Conservation (phyloP, 768 basidiomycete species). For the Inosperma sp. region DNA sequence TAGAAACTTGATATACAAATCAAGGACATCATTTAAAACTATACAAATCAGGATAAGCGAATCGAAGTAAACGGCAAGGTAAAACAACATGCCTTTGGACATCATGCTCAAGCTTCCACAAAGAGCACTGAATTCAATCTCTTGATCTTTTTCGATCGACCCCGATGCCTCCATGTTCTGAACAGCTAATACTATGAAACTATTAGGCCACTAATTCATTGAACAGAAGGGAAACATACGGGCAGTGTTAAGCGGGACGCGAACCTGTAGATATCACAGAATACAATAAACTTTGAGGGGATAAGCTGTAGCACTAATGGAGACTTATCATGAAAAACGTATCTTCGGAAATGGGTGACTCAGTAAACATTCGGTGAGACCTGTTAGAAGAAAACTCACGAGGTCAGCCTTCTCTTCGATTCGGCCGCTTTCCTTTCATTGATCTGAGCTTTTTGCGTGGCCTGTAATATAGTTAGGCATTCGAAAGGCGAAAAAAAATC, state of each 20-base stretch:
- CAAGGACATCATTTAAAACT: slow-evolving; percentile 78
- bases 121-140: slow-evolving; percentile 84
- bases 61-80: slow-evolving; percentile 5
- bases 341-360: slow-evolving; percentile 35
- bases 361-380: background rate
- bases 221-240: slow-evolving; percentile 32
- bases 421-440: slow-evolving; percentile 74
- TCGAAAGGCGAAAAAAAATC: background rate
- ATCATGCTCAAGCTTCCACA: slow-evolving; percentile 82
- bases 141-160: slow-evolving; percentile 66
- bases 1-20: slow-evolving; percentile 51
- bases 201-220: background rate
- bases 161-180: slow-evolving; percentile 88
- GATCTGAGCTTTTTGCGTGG: slow-evolving; percentile 72
- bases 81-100: slow-evolving; percentile 58
- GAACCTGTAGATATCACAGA: slow-evolving; percentile 50
- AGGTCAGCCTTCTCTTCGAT: slow-evolving; percentile 75
- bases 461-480: slow-evolving; percentile 24
- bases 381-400: slow-evolving; percentile 43
- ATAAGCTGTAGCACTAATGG: background rate
- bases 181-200: slow-evolving; percentile 61
- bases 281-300: slow-evolving; percentile 10
- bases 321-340: slow-evolving; percentile 74
- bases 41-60: slow-evolving; percentile 7
- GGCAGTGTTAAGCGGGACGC: slow-evolving; percentile 77